phyloP scores from a whole-genome alignment of 2,329 filamentous ascomycete species.

The Fusarium palustre region DNA sequence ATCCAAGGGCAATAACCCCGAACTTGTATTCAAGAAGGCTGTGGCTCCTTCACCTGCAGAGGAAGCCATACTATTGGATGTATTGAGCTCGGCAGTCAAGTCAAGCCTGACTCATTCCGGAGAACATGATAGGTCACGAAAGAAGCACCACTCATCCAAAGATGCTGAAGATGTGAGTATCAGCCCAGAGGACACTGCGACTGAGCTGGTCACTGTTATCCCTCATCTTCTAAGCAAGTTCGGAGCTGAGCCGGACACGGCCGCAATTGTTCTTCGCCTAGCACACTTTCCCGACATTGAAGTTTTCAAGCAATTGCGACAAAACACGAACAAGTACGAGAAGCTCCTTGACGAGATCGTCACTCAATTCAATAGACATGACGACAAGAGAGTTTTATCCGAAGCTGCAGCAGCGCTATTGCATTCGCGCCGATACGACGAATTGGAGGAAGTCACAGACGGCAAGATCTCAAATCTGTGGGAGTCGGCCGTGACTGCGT shows the following conservation, averaged over 20 bases:
- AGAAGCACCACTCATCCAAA: conserved; percentile 70
- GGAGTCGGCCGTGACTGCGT: conserved; percentile 82
- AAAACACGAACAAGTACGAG: conserved; percentile 84
- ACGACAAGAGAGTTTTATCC: conserved; percentile 83
- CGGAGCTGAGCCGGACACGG: conserved; percentile 87
- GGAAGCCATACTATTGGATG: conserved; percentile 86
- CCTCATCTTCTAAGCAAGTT: conserved; percentile 92
- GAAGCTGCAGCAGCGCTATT: conserved; percentile 86
- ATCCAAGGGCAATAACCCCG: conserved; percentile 64
- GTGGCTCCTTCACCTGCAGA: conserved; percentile 81
- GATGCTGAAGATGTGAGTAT: conserved; percentile 61
- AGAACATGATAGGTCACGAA: conserved; percentile 72
- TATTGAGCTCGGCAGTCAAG: conserved; percentile 85
- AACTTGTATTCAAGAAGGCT: conserved; percentile 74
- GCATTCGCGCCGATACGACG: conserved; percentile 86
- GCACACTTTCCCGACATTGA: conserved; percentile 89
- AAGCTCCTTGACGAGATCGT: conserved; percentile 90
- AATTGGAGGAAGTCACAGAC: conserved; percentile 87
- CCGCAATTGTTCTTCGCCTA: conserved; percentile 84
- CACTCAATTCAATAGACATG: conserved; percentile 93
- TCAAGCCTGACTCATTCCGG: conserved; percentile 73
- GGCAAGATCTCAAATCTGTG: conserved; percentile 84
- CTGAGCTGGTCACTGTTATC: conserved; percentile 81
- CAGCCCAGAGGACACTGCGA: conserved; percentile 76
- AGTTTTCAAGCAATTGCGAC: conserved; percentile 87